Base-by-base conservation (phyloP, 805 yeast species). In the Metschnikowia bowlesiae region DNA sequence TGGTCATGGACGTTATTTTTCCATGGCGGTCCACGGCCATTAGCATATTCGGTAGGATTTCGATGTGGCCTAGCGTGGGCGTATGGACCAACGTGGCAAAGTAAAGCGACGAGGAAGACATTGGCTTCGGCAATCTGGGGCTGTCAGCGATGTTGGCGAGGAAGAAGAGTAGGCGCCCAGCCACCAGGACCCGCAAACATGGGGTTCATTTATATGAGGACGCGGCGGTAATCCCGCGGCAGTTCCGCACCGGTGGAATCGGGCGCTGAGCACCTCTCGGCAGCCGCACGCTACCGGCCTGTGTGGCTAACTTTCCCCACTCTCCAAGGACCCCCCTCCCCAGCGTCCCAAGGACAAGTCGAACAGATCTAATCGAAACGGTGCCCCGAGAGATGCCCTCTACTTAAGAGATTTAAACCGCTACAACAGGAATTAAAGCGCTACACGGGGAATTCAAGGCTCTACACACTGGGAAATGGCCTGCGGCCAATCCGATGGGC, bases 61-160 rank as follows among this genome's bases (percentile, higher is more conserved):
- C 82, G 2, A 90, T 60, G 18, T 69, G 62, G 1, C 82, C 84
- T 14, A 87, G 62, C 1, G 46, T 53, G 1, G 94, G 90, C 0
- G 92, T 83, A 63, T 89, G 94, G 9, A 85, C 78, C 51, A 87
- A 75, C 1, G 90, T 83, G 5, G 95, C 96, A 55, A 74, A 75
- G 65, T 79, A 85, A 3, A 84, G 70, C 0, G 79, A 34, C 46
- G 13, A 34, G 6, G 37, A 9, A 35, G 26, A 22, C 22, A 2
- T 14, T 35, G 38, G 35, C 8, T 32, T 32, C n/a, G 35, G 14
- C 8, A 11, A 33, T 3, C 7, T 13, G 35, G 35, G 11, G 13
- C 6, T 9, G 13, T 32, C n/a, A 4, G 35, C n/a, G 16, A 13
- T 13, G 36, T 6, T 13, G 36, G 13, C 32, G 32, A 30, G 10